Percentiles rank a stretch among this genome's conserved stretches.
phyloP scores from a whole-genome alignment of 176 grass and related monocot species.

The Avena insularis region DNA sequence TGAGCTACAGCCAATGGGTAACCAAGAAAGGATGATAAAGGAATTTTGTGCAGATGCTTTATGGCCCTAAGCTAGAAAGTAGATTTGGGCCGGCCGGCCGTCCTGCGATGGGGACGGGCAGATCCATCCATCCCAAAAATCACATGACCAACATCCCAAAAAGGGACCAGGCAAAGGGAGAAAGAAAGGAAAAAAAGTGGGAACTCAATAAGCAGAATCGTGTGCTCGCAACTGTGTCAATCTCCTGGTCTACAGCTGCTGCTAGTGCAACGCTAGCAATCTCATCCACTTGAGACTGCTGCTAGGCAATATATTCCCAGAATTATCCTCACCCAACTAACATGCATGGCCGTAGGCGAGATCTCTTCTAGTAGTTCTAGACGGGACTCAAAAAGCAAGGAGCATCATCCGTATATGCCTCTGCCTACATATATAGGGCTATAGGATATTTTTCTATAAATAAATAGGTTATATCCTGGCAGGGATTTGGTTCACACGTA shows the following conservation, averaged over 20 bases:
- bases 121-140: conserved; percentile 40
- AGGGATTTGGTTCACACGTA: conserved; percentile 37
- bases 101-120: conserved; percentile 28
- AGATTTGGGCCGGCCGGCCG: background rate
- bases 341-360: background rate
- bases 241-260: background rate
- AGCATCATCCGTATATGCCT: background rate
- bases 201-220: conserved; percentile 7
- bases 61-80: conserved; percentile 12
- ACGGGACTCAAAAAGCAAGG: background rate
- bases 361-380: background rate
- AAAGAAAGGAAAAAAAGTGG: background rate
- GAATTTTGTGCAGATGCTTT: conserved; percentile 13
- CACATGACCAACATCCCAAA: conserved; percentile 27
- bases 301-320: conserved; percentile 37
- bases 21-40: background rate
- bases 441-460: background rate
- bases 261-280: background rate
- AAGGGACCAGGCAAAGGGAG: background rate
- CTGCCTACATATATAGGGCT: background rate
- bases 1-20: background rate
- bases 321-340: background rate
- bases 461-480: conserved; percentile 6
- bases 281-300: conserved; percentile 21
- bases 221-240: conserved; percentile 8